phyloP scores from a whole-genome alignment of 257 asterid species.

The Solanum sejunctum region DNA sequence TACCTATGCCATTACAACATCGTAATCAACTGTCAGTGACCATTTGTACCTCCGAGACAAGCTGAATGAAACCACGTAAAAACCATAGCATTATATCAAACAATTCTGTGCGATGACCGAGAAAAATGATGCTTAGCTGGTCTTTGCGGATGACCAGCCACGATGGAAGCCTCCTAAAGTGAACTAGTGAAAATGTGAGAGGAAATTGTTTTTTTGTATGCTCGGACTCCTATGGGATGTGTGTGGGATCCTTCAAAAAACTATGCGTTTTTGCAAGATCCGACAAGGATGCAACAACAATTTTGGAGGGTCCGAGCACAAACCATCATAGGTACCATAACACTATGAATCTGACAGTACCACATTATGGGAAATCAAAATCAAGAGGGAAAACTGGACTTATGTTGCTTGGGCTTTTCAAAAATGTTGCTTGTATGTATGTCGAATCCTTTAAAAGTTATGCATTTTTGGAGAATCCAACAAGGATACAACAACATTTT shows the following conservation, averaged over 20 bases:
- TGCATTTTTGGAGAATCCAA: neutral
- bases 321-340: neutral
- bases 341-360: neutral
- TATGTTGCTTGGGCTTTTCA: neutral
- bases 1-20: slow-evolving; percentile 31
- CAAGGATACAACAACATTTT: neutral
- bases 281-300: neutral
- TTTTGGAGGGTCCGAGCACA: neutral
- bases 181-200: too few species aligned
- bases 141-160: neutral
- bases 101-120: neutral
- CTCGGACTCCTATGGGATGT: neutral
- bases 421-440: neutral
- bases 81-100: neutral
- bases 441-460: neutral
- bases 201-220: too few species aligned
- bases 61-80: neutral
- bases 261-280: neutral
- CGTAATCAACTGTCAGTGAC: neutral
- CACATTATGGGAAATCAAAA: neutral
- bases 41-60: neutral
- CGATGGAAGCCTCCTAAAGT: neutral
- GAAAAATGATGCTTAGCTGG: neutral
- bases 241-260: neutral
- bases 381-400: neutral